These are phyloP conservation scores for Podosphaera aphanis DNA, from an alignment of 2,329 filamentous ascomycete species.

Conservation along the genomic window DNA sequence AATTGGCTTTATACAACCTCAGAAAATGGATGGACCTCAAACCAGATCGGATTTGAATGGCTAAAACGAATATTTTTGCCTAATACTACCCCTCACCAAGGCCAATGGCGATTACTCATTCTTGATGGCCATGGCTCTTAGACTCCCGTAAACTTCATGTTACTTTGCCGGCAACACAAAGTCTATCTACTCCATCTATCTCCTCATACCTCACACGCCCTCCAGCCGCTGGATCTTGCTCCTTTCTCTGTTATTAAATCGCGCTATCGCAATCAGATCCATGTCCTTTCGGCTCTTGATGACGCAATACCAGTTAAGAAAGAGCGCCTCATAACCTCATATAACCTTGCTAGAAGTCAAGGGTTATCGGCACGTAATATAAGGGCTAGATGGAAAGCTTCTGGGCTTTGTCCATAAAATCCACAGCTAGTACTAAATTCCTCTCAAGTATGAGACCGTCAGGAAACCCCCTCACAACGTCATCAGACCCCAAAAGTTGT, in stretches of 20 bases:
- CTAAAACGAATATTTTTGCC: neutral
- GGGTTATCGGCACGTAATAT: neutral
- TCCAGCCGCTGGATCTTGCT: neutral
- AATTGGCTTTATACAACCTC: neutral
- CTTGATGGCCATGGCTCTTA: neutral
- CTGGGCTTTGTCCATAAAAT: neutral
- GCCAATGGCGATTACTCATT: neutral
- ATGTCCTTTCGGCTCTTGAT: neutral
- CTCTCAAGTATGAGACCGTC: neutral
- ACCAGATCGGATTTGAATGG: neutral
- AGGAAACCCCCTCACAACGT: neutral
- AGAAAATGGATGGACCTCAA: neutral
- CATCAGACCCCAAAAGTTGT: neutral
- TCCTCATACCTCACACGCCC: neutral
- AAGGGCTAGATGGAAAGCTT: neutral
- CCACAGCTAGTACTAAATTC: neutral
- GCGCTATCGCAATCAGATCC: neutral
- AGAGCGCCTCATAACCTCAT: neutral
- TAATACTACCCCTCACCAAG: neutral
- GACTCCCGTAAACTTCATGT: neutral
- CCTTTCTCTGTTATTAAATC: neutral
- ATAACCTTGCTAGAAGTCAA: neutral
- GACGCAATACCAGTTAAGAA: neutral
- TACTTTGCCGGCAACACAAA: neutral
- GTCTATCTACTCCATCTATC: neutral